phyloP scores from a whole-genome alignment of 164 flowering plant genomes.

The Tetracentron sinense region DNA sequence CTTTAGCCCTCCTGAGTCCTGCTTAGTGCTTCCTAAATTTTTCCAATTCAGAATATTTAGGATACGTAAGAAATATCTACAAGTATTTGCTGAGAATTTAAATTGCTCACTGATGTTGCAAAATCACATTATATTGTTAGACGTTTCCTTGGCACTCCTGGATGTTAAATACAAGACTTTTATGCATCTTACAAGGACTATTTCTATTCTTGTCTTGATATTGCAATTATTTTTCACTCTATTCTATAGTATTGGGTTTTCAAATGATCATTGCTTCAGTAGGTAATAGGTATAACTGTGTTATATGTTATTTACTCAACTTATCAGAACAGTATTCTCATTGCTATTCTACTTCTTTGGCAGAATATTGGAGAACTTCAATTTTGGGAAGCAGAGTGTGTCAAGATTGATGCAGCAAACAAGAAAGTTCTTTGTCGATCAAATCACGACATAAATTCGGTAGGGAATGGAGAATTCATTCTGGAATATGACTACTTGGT shows the following conservation, averaged over 20 bases:
- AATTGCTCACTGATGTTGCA: too few species aligned
- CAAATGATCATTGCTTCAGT: background rate
- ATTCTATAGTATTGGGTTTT: too few species aligned
- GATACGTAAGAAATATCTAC: too few species aligned
- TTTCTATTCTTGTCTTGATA: background rate
- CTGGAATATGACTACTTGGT: slow-evolving; percentile 93
- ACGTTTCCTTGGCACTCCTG: too few species aligned
- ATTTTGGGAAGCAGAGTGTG: slow-evolving; percentile 83
- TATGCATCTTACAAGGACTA: background rate
- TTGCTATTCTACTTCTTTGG: slow-evolving; percentile 3
- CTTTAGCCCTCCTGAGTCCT: background rate
- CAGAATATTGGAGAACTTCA: slow-evolving; percentile 59
- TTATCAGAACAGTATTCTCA: background rate
- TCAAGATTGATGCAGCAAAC: slow-evolving; percentile 68
- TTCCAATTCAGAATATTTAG: too few species aligned
- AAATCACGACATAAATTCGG: slow-evolving; percentile 24
- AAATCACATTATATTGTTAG: too few species aligned
- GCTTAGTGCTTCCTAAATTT: too few species aligned
- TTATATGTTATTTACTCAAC: background rate
- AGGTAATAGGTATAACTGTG: background rate
- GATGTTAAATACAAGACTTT: too few species aligned
- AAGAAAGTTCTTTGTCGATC: slow-evolving; percentile 76
- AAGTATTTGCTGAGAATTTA: too few species aligned
- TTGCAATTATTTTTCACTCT: background rate
- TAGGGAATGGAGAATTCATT: slow-evolving; percentile 53